Conservation (phyloP, 1,284 basidiomycete genomes). For the Garcileccinum viscosum region DNA sequence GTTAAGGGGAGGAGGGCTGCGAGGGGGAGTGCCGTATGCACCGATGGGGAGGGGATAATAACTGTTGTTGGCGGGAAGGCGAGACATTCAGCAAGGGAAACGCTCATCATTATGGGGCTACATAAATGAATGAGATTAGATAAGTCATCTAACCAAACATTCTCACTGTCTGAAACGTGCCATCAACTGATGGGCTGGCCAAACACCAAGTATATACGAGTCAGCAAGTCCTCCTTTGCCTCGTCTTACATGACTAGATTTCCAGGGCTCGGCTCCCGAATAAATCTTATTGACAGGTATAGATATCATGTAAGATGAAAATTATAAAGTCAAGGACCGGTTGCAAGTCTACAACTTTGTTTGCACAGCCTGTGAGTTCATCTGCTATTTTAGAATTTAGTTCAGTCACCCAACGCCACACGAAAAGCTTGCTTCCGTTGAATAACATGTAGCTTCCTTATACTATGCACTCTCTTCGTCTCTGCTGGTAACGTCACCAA, state of each 20-base stretch:
- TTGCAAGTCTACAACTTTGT: too few relatives aligned
- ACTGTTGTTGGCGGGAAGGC: conserved; percentile 35
- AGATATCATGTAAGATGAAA: too few relatives aligned
- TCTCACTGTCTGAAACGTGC: conserved; percentile 1
- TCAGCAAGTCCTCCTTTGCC: too few relatives aligned
- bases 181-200: neutral
- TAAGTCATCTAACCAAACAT: conserved; percentile 8
- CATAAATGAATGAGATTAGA: conserved; percentile 21
- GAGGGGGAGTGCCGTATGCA: conserved; percentile 34
- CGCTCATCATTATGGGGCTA: neutral
- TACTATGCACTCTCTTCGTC: too few relatives aligned
- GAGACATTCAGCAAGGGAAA: conserved; percentile 24
- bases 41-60: conserved; percentile 41
- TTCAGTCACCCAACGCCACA: too few relatives aligned
- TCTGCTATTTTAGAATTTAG: too few relatives aligned
- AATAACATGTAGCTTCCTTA: too few relatives aligned
- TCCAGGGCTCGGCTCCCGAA: neutral
- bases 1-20: conserved; percentile 36
- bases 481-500: too few relatives aligned
- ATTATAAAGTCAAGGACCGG: too few relatives aligned
- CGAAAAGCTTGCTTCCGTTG: too few relatives aligned
- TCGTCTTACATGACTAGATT: neutral
- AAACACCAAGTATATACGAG: neutral
- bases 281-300: too few relatives aligned
- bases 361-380: too few relatives aligned